Conservation (phyloP, 169 alveolate species). For the Eimeria falciformis region DNA sequence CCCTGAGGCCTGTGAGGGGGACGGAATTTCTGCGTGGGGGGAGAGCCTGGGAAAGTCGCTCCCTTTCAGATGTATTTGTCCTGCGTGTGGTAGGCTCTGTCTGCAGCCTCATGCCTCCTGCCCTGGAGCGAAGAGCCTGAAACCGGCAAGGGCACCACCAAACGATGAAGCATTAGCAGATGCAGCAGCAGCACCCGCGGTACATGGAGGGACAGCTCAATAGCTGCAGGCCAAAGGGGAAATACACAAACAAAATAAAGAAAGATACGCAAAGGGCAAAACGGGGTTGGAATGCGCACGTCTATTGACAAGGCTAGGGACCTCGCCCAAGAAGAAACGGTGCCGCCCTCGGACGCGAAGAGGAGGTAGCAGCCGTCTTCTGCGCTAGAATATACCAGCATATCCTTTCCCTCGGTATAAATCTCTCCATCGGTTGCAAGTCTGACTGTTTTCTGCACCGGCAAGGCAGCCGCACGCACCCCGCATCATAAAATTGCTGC, state of each 20-base stretch:
- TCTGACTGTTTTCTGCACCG: slow-evolving; percentile 32
- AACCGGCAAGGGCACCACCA: neutral
- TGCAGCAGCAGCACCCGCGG: neutral
- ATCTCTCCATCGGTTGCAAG: slow-evolving; percentile 59
- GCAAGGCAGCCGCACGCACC: neutral
- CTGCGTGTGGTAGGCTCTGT: neutral
- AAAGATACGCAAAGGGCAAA: neutral
- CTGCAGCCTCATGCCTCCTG: neutral
- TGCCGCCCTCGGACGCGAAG: slow-evolving; percentile 37
- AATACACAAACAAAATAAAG: neutral
- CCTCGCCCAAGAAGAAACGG: slow-evolving; percentile 42
- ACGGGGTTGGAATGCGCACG: neutral
- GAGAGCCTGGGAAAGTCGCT: neutral
- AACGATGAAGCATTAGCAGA: neutral
- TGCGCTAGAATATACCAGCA: slow-evolving; percentile 43
- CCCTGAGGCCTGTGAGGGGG: neutral
- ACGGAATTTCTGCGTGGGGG: neutral
- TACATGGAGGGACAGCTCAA: neutral
- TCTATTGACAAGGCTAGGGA: slow-evolving; percentile 29
- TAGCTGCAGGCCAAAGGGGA: neutral
- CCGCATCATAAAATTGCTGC: neutral
- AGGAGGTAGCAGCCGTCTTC: slow-evolving; percentile 53
- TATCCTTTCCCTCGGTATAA: slow-evolving; percentile 66
- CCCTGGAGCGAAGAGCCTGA: slow-evolving; percentile 37
- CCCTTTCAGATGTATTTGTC: neutral